A percentile compares a stretch with the other conserved stretches of the same genome.
Conservation (phyloP, 495 filamentous ascomycete genomes). For the Lasiosphaeria hispida region DNA sequence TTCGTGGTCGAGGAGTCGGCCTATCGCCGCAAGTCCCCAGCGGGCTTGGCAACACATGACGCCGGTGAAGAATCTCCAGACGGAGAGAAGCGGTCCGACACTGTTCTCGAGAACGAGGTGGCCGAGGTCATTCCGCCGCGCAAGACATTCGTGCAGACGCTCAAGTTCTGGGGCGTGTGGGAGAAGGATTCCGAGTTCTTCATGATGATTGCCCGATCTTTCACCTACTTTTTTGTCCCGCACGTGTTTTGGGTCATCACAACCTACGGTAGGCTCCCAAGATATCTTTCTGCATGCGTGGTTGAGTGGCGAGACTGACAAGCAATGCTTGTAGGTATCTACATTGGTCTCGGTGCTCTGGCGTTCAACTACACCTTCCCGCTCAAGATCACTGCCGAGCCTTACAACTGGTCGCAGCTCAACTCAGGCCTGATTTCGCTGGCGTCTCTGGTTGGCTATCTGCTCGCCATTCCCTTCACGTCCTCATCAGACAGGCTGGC, state of each 20-base stretch:
- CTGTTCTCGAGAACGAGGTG: slow-evolving; percentile 17
- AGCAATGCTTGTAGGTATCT: slow-evolving; percentile 33
- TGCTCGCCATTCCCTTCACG: slow-evolving; percentile 56
- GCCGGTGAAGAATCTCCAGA: neutral
- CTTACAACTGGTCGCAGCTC: slow-evolving; percentile 57
- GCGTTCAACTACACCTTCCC: slow-evolving; percentile 62
- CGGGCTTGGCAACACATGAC: neutral
- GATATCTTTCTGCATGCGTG: no score
- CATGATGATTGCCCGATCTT: slow-evolving; percentile 52
- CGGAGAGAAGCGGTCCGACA: slow-evolving; percentile 20
- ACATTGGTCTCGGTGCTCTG: slow-evolving; percentile 58
- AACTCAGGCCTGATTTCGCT: slow-evolving; percentile 57
- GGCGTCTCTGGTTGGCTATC: slow-evolving; percentile 50
- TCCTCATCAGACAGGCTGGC: slow-evolving; percentile 55
- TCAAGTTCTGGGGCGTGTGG: slow-evolving; percentile 50
- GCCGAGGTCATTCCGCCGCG: slow-evolving; percentile 30
- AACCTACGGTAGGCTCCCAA: slow-evolving; percentile 36
- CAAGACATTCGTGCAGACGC: slow-evolving; percentile 46
- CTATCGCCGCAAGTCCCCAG: slow-evolving; percentile 45
- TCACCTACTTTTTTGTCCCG: slow-evolving; percentile 58
- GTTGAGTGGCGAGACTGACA: neutral
- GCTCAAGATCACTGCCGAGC: slow-evolving; percentile 50
- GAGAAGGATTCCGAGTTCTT: slow-evolving; percentile 55
- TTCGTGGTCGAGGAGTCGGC: slow-evolving; percentile 61
- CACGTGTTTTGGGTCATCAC: slow-evolving; percentile 60